Percentiles rank a stretch among this genome's conserved stretches.
These are phyloP conservation scores for Talaromyces ruber DNA, from an alignment of 495 filamentous ascomycete genomes.

Conservation along the genomic window DNA sequence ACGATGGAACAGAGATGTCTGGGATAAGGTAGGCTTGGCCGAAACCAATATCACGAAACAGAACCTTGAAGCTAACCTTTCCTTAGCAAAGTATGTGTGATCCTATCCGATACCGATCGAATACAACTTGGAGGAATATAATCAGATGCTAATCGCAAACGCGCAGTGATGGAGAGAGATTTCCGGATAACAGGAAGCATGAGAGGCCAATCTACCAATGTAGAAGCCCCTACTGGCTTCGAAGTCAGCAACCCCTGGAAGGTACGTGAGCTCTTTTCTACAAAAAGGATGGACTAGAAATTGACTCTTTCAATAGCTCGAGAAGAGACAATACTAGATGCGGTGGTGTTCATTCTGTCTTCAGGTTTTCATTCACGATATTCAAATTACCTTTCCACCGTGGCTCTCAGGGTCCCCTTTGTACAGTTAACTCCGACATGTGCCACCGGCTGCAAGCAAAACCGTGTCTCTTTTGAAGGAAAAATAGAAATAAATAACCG, in stretches of 20 bases:
- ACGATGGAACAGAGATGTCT: conserved; percentile 78
- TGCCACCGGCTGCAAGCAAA: not conserved
- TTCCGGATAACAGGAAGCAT: conserved; percentile 74
- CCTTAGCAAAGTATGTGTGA: conserved; percentile 62
- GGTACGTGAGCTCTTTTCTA: conserved; percentile 34
- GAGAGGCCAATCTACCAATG: conserved; percentile 79
- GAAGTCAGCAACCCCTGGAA: conserved; percentile 95
- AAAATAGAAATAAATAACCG: not conserved
- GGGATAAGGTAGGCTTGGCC: conserved; percentile 70
- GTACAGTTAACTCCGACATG: conserved; percentile 10
- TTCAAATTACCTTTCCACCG: conserved; percentile 22
- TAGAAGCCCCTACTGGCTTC: conserved; percentile 74
- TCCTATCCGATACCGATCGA: not conserved
- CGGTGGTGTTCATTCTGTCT: conserved; percentile 8
- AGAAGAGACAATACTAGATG: conserved; percentile 32
- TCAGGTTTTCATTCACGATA: conserved; percentile 15
- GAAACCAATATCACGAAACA: not conserved
- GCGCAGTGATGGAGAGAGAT: conserved; percentile 93
- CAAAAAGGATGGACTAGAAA: conserved; percentile 4
- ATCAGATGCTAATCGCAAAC: not conserved
- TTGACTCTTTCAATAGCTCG: conserved; percentile 30
- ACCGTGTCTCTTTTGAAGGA: not conserved
- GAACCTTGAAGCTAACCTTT: conserved; percentile 26
- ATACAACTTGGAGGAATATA: not conserved
- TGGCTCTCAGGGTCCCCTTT: conserved; percentile 13